A percentile compares a stretch with the other conserved stretches of the same genome.
These are phyloP conservation scores for Penicillium desertorum DNA, from an alignment of 495 filamentous ascomycete genomes.

Conservation along the genomic window DNA sequence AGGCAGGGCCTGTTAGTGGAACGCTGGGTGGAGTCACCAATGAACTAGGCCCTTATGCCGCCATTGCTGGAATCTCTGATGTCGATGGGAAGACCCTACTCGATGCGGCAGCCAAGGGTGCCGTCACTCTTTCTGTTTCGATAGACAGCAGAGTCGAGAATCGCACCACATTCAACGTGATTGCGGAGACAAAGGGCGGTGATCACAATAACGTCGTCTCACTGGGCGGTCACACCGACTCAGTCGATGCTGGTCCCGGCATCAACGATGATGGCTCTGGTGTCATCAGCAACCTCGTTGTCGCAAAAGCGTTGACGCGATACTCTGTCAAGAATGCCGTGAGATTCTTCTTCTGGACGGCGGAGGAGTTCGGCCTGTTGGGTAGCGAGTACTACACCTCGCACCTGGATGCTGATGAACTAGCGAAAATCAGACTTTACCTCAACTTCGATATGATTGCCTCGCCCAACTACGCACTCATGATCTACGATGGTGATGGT, in stretches of 20 bases:
- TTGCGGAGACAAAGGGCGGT: slow-evolving; percentile 64
- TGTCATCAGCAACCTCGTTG: slow-evolving; percentile 59
- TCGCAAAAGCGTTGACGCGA: slow-evolving; percentile 58
- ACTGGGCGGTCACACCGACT: slow-evolving; percentile 68
- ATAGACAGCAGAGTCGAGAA: slow-evolving; percentile 46
- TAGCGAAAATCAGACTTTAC: slow-evolving; percentile 61
- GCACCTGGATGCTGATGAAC: slow-evolving; percentile 44
- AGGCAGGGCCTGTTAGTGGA: slow-evolving; percentile 46
- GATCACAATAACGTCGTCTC: slow-evolving; percentile 63
- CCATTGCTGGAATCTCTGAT: slow-evolving; percentile 54
- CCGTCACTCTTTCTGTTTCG: slow-evolving; percentile 27
- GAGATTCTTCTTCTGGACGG: slow-evolving; percentile 69
- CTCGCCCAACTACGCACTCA: slow-evolving; percentile 65
- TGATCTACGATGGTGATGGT: slow-evolving; percentile 73
- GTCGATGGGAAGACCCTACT: slow-evolving; percentile 52
- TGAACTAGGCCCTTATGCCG: slow-evolving; percentile 48
- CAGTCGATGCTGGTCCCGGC: slow-evolving; percentile 60
- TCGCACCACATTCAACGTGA: slow-evolving; percentile 61
- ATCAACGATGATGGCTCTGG: slow-evolving; percentile 73
- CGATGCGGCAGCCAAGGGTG: slow-evolving; percentile 37
- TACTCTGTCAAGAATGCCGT: slow-evolving; percentile 65
- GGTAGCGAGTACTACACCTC: slow-evolving; percentile 62
- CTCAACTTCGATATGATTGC: slow-evolving; percentile 83
- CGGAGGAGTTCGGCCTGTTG: slow-evolving; percentile 64
- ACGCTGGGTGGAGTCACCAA: slow-evolving; percentile 55